A percentile compares a stretch with the other conserved stretches of the same genome.
These are phyloP conservation scores for Fusarium multiceps DNA, from an alignment of 2,329 filamentous ascomycete genomes.

Conservation along the genomic window DNA sequence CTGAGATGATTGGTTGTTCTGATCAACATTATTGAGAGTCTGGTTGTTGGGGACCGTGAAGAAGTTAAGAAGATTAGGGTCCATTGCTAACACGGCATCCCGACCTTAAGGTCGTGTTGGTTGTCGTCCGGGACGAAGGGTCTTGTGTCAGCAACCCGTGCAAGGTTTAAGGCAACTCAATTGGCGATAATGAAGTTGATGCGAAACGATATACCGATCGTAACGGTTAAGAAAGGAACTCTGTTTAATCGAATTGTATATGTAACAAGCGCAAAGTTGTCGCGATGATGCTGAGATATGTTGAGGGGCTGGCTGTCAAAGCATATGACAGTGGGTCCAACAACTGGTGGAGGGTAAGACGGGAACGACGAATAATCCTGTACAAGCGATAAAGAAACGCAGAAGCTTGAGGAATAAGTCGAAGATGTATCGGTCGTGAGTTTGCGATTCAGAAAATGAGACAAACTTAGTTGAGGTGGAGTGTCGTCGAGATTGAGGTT, in stretches of 20 bases:
- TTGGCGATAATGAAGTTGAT: constrained; percentile 26
- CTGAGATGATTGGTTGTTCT: constrained; percentile 43
- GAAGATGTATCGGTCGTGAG: constrained; percentile 15
- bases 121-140: constrained; percentile 35
- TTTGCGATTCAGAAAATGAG: constrained; percentile 11
- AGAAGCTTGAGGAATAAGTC: not conserved
- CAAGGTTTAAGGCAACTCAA: constrained; percentile 34
- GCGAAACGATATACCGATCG: constrained; percentile 2
- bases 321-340: constrained; percentile 35
- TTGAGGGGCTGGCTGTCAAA: constrained; percentile 37
- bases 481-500: constrained; percentile 44
- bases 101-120: constrained; percentile 43
- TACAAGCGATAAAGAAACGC: constrained; percentile 20
- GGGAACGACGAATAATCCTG: constrained; percentile 19
- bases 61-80: constrained; percentile 47
- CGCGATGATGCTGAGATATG: constrained; percentile 32
- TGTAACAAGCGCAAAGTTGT: constrained; percentile 28
- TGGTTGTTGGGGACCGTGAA: constrained; percentile 48
- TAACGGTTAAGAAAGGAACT: constrained; percentile 15
- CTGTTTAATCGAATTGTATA: constrained; percentile 17
- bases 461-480: constrained; percentile 35
- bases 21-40: constrained; percentile 45
- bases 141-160: constrained; percentile 39
- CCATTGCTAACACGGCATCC: constrained; percentile 49
- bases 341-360: constrained; percentile 10